These are phyloP conservation scores for Grosmannia huntii DNA, from an alignment of 2,329 filamentous ascomycete species.

Conservation along the genomic window DNA sequence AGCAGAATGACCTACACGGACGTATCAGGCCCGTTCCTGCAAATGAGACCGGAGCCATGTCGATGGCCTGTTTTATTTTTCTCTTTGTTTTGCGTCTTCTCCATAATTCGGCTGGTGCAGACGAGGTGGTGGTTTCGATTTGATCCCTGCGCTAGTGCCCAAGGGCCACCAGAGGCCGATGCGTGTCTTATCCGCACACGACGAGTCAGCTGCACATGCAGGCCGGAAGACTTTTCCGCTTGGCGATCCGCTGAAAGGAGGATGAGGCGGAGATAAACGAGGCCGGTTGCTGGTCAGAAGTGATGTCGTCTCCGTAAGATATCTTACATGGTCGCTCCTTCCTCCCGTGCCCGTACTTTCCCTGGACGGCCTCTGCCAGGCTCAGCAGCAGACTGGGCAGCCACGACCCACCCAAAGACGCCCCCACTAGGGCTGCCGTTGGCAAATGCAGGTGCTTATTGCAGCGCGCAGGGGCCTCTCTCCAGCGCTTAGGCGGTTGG, in stretches of 20 bases:
- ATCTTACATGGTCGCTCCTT: too few species aligned
- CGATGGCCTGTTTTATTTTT: not conserved
- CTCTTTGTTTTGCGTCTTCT: not conserved
- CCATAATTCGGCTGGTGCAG: not conserved
- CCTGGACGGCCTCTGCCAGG: not conserved
- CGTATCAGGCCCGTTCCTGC: not conserved
- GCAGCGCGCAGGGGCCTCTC: not conserved
- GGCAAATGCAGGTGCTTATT: not conserved
- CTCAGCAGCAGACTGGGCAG: not conserved
- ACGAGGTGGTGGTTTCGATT: not conserved
- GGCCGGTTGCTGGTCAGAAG: too few species aligned
- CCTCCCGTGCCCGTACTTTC: not conserved
- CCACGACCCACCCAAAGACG: not conserved
- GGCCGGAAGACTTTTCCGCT: not conserved
- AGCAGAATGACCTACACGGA: not conserved
- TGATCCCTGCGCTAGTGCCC: not conserved
- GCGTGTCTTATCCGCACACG: not conserved
- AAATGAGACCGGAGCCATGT: not conserved
- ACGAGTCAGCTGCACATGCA: too few species aligned
- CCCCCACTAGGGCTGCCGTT: not conserved
- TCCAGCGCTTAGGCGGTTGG: not conserved
- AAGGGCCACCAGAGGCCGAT: not conserved
- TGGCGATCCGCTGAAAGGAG: not conserved
- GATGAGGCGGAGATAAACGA: too few species aligned
- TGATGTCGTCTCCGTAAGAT: too few species aligned